Base-by-base conservation (phyloP, 345 rosid genomes). In the Arabidopsis thaliana region DNA sequence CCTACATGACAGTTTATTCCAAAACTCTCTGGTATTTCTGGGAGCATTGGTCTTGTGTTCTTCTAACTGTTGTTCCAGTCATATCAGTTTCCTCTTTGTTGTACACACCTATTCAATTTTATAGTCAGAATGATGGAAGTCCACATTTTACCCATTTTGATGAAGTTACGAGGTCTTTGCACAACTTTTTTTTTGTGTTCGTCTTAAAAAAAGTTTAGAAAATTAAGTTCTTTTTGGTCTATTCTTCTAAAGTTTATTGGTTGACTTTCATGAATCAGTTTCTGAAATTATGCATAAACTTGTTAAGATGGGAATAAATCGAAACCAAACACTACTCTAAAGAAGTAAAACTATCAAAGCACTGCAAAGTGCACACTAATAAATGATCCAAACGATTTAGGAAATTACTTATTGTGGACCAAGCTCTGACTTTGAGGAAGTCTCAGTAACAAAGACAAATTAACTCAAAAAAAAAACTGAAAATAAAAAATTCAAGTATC, bases 401-500 rank as follows among this genome's bases (percentile, higher is more conserved):
- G 45, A 41, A 9, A 63, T 63, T 41, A 32, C 59, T 76, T 76
- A 76, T 56, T 57, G 14, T 45, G 59, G 44, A 59, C 36, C 61
- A 59, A 66, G 58, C 66, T 48, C 67, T 58, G 36, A 38, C 59
- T 57, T 66, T 67, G 72, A 48, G 67, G 52, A 30, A 49, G 51
- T 8, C 59, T 32, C 9, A 24, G 66, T 66, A 37, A 59, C 68
- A 50, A 49, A 1, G 22, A 59, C 61, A 67, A 50, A 67, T 51
- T 68, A 41, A 60, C 50, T 50, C 55, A 0, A 56, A 7, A 0
- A 56, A 7, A 69, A 25, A 67, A 45, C 36, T 58, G 65, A 37
- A 58, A 53, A 25, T 38, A 53, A 46, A 46, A 61, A 52, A 50
- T 69, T 68, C 48, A 52, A 42, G 70, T 55, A 20, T 45, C 2